Conservation (phyloP, 805 yeast species). For the Lipomyces japonicus region DNA sequence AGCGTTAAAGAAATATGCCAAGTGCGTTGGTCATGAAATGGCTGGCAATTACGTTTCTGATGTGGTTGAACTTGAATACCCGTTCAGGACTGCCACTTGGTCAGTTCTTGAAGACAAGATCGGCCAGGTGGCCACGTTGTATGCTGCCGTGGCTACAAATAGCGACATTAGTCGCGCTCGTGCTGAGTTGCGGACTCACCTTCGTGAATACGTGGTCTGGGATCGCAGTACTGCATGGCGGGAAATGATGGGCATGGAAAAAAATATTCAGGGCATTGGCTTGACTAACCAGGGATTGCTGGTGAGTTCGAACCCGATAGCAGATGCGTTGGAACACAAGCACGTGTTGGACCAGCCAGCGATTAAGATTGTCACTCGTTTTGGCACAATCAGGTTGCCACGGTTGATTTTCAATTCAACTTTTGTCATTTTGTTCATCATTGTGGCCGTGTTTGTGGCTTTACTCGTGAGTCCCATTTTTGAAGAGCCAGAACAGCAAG, state of each 20-base stretch:
- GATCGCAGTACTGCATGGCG: slow-evolving; percentile 98
- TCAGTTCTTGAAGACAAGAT: slow-evolving; percentile 51
- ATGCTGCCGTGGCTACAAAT: slow-evolving; percentile 50
- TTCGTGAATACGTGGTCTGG: slow-evolving; percentile 94
- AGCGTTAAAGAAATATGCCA: slow-evolving; percentile 88
- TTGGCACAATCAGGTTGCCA: slow-evolving; percentile 35
- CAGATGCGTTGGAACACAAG: slow-evolving; percentile 21
- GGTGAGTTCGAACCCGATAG: slow-evolving; percentile 20
- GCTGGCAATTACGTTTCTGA: slow-evolving; percentile 45
- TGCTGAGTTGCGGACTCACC: slow-evolving; percentile 48
- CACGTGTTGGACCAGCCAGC: slow-evolving; percentile 14
- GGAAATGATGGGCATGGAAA: slow-evolving; percentile 86
- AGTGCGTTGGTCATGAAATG: slow-evolving; percentile 60
- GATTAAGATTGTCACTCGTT: slow-evolving; percentile 14
- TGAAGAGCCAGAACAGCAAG: slow-evolving; percentile 60
- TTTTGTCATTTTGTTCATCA: slow-evolving; percentile 46
- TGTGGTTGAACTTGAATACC: slow-evolving; percentile 46
- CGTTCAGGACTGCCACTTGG: slow-evolving; percentile 52
- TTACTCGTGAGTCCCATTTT: slow-evolving; percentile 44
- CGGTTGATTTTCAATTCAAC: slow-evolving; percentile 41
- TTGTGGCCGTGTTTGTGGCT: slow-evolving; percentile 48
- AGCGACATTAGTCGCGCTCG: slow-evolving; percentile 44
- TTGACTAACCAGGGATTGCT: slow-evolving; percentile 20
- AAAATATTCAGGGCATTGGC: slow-evolving; percentile 73
- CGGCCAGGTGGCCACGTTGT: slow-evolving; percentile 50